Evolutionary conservation across 129 eudicot species (phyloP).

Genomic region (Pseudognaphalium luteoalbum): DNA sequence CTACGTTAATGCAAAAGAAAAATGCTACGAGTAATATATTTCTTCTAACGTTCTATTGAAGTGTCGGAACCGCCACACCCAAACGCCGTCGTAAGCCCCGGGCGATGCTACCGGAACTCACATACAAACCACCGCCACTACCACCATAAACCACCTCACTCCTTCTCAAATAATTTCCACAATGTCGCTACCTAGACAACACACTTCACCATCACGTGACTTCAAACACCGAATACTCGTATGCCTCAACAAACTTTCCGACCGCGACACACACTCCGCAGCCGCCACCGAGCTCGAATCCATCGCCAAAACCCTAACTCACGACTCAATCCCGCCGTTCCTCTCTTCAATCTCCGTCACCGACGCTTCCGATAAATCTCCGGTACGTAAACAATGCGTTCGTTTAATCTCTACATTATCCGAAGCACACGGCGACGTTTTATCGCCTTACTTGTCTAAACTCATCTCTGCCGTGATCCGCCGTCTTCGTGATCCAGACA

Average conservation of each 20-base stretch:
- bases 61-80: conserved; percentile 13
- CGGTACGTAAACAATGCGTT: conserved; percentile 67
- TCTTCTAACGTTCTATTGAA: too few species aligned
- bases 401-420: conserved; percentile 57
- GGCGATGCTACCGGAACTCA: conserved; percentile 51
- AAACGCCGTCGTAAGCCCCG: conserved; percentile 17
- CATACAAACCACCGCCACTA: conserved; percentile 44
- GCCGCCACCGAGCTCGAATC: conserved; percentile 76
- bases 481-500: conserved; percentile 69
- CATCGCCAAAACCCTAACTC: conserved; percentile 52
- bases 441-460: conserved; percentile 64
- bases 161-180: background rate
- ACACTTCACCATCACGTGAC: conserved; percentile 42
- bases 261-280: conserved; percentile 75
- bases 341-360: conserved; percentile 66
- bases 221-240: conserved; percentile 67
- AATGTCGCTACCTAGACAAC: conserved; percentile 38
- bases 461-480: conserved; percentile 57
- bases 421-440: conserved; percentile 51
- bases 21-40: too few species aligned
- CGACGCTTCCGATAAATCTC: conserved; percentile 71
- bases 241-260: conserved; percentile 73
- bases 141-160: background rate
- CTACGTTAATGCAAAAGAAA: too few species aligned
- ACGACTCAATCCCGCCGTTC: conserved; percentile 52